phyloP scores from a whole-genome alignment of 345 rosid genomes.

The Arabis hirsuta region DNA sequence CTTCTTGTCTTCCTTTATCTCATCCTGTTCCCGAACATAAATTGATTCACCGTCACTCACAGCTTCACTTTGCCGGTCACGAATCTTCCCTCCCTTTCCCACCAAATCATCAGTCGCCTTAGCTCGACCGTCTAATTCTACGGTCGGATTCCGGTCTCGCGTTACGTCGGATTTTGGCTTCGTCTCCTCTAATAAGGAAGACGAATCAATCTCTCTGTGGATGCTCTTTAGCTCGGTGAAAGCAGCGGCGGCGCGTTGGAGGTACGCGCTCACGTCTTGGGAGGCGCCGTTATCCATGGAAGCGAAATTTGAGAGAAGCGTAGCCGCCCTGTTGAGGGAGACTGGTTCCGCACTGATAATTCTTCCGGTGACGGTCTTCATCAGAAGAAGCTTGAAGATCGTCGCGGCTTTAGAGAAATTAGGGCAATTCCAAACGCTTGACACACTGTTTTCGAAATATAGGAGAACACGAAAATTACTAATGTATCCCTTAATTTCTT shows the following conservation, averaged over 20 bases:
- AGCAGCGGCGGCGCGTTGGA: slow-evolving; percentile 51
- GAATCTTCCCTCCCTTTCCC: slow-evolving; percentile 27
- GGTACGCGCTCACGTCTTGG: slow-evolving; percentile 56
- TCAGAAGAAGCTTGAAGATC: slow-evolving; percentile 31
- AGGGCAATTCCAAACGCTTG: slow-evolving; percentile 9
- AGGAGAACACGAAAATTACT: neutral
- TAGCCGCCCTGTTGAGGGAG: slow-evolving; percentile 47
- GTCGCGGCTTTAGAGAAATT: slow-evolving; percentile 26
- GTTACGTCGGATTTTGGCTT: slow-evolving; percentile 6
- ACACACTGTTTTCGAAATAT: neutral
- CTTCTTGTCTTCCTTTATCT: slow-evolving; percentile 11
- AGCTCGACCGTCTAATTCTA: slow-evolving; percentile 18
- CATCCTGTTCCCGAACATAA: slow-evolving; percentile 5
- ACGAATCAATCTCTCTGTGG: slow-evolving; percentile 39
- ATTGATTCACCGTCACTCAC: slow-evolving; percentile 21
- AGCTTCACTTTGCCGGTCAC: slow-evolving; percentile 14
- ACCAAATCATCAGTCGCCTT: slow-evolving; percentile 20
- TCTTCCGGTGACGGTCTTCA: slow-evolving; percentile 53
- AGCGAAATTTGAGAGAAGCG: slow-evolving; percentile 51
- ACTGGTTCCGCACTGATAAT: slow-evolving; percentile 42
- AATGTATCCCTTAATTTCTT: neutral
- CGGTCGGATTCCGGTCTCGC: slow-evolving; percentile 15
- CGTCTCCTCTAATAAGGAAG: slow-evolving; percentile 29
- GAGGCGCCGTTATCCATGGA: slow-evolving; percentile 54
- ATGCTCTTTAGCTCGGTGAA: slow-evolving; percentile 47